A percentile compares a stretch with the other conserved stretches of the same genome.
phyloP scores from a whole-genome alignment of 306 rosid genomes.

The Datisca glomerata region DNA sequence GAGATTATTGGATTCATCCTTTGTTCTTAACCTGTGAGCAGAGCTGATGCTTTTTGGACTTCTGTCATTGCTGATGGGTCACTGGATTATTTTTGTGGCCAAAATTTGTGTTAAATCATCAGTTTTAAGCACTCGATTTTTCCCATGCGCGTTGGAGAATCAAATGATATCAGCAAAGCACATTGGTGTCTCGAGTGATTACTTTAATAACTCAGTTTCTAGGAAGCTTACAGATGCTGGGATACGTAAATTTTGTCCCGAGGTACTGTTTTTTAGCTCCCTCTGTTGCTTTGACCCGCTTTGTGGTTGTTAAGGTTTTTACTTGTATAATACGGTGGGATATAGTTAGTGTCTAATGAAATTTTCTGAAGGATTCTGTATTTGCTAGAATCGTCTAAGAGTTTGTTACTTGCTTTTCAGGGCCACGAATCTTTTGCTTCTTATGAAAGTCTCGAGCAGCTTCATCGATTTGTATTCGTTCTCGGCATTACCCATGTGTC shows the following conservation, averaged over 20 bases:
- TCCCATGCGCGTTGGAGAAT: conserved; percentile 45
- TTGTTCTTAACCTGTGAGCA: conserved; percentile 24
- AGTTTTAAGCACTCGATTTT: conserved; percentile 44
- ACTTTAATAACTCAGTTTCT: conserved; percentile 29
- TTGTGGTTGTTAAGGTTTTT: too few relatives aligned
- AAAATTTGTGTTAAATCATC: conserved; percentile 77
- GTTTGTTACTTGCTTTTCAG: conserved; percentile 24
- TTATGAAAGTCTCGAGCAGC: conserved; percentile 82
- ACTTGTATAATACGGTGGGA: too few relatives aligned
- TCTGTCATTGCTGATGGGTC: conserved; percentile 83
- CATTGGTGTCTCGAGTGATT: conserved; percentile 13
- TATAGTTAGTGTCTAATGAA: too few relatives aligned
- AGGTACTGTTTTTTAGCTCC: conserved; percentile 27
- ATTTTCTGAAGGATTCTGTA: too few relatives aligned
- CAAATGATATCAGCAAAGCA: conserved; percentile 11
- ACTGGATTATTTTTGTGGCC: conserved; percentile 72
- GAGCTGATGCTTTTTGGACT: conserved; percentile 91
- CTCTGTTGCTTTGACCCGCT: not conserved
- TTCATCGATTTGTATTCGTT: conserved; percentile 76
- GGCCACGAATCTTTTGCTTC: conserved; percentile 86
- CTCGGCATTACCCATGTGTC: conserved; percentile 74
- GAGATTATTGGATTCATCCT: not conserved
- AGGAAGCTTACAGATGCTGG: conserved; percentile 18
- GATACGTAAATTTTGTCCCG: conserved; percentile 44
- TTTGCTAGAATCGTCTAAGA: too few relatives aligned